Percentiles rank a stretch among this genome's conserved stretches.
These are phyloP conservation scores for Tylopilus felleus DNA, from an alignment of 768 basidiomycete species.

Conservation along the genomic window DNA sequence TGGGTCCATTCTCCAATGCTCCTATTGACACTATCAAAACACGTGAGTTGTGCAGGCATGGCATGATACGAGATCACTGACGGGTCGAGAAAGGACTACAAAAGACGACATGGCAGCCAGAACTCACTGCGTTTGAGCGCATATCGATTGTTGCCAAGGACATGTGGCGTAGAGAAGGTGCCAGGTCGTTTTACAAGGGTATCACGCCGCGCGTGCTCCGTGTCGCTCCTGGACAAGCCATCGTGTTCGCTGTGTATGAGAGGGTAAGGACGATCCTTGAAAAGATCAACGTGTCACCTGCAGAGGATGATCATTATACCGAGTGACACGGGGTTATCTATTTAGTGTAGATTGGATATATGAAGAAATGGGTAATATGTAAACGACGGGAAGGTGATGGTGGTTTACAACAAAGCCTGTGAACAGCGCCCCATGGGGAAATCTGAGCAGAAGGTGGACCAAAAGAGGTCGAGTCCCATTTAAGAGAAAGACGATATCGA, in stretches of 20 bases:
- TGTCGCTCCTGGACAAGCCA: constrained; percentile 95
- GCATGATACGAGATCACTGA: neutral
- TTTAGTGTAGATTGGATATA: neutral
- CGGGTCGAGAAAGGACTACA: constrained; percentile 60
- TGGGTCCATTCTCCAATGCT: constrained; percentile 98
- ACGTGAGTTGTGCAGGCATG: constrained; percentile 45
- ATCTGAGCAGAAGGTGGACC: too few species aligned
- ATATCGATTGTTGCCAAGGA: constrained; percentile 79
- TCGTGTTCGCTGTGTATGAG: constrained; percentile 98
- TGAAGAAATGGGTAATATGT: too few species aligned
- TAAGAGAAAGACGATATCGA: too few species aligned
- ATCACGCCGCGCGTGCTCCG: constrained; percentile 95
- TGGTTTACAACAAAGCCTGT: too few species aligned
- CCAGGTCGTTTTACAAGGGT: constrained; percentile 93
- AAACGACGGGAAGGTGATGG: too few species aligned
- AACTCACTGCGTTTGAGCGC: constrained; percentile 75
- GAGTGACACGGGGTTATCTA: constrained; percentile 41
- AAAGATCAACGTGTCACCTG: constrained; percentile 50
- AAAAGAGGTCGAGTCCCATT: too few species aligned
- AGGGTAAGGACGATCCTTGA: constrained; percentile 76
- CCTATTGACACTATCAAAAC: constrained; percentile 96
- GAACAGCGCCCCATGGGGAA: too few species aligned
- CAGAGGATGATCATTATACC: constrained; percentile 67
- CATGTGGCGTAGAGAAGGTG: constrained; percentile 92
- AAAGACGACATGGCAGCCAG: constrained; percentile 70